Percentiles rank a stretch among this genome's conserved stretches.
Evolutionary conservation across 371 early-diverging fungal species (phyloP).

Genomic region (Funneliformis caledonium): DNA sequence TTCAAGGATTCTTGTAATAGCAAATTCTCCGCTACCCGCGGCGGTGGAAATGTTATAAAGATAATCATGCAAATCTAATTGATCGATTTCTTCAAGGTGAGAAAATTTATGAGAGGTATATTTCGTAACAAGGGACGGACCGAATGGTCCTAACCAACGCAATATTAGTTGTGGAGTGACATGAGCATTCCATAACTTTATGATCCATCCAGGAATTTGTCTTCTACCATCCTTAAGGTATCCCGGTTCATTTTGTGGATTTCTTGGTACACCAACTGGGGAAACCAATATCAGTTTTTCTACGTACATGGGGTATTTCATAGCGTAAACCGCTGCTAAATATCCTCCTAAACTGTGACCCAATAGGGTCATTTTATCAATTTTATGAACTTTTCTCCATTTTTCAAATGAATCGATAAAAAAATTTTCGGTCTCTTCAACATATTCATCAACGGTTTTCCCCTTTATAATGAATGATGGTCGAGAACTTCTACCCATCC

Average conservation of each 20-base stretch:
- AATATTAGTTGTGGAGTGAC: constrained; percentile 85
- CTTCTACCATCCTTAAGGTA: constrained; percentile 25
- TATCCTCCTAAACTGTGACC: constrained; percentile 94
- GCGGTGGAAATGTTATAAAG: constrained; percentile 79
- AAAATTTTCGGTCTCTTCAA: constrained; percentile 74
- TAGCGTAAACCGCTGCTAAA: constrained; percentile 82
- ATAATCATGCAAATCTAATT: constrained; percentile 49
- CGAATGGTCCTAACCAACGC: constrained; percentile 77
- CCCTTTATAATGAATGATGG: constrained; percentile 63
- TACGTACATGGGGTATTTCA: constrained; percentile 88
- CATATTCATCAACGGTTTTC: constrained; percentile 57
- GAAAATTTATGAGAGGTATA: constrained; percentile 76
- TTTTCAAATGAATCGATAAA: constrained; percentile 92
- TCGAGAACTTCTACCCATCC: constrained; percentile 85
- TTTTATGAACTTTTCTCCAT: constrained; percentile 79
- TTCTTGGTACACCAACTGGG: constrained; percentile 74
- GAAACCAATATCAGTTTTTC: constrained; percentile 88
- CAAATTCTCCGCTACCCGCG: constrained; percentile 81
- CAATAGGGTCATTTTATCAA: constrained; percentile 82
- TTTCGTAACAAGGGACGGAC: constrained; percentile 68
- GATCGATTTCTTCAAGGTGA: constrained; percentile 67
- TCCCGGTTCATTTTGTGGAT: constrained; percentile 44
- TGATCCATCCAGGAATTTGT: constrained; percentile 54
- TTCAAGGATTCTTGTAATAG: constrained; percentile 72
- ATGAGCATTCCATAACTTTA: constrained; percentile 71